Conservation (phyloP, 2,329 filamentous ascomycete species). For the Calonectria ilicicola region DNA sequence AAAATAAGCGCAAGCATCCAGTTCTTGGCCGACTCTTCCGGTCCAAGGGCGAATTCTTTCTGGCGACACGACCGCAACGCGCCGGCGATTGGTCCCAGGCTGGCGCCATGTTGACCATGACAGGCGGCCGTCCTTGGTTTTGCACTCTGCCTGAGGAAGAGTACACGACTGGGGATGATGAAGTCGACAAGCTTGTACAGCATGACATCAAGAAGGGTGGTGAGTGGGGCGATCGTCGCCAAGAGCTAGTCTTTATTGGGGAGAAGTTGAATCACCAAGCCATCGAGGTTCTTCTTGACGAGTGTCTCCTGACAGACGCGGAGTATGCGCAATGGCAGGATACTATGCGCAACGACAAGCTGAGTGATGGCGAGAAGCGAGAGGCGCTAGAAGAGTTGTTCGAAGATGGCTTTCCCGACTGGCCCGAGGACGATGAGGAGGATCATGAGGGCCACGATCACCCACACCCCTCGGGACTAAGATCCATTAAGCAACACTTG, state of each 20-base stretch:
- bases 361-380: constrained; percentile 53
- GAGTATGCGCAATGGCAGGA: constrained; percentile 68
- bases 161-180: constrained; percentile 59
- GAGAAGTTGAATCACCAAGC: constrained; percentile 68
- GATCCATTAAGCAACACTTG: constrained; percentile 38
- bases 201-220: constrained; percentile 65
- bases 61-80: constrained; percentile 67
- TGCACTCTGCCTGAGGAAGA: constrained; percentile 66
- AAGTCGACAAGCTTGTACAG: constrained; percentile 61
- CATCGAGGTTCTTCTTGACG: constrained; percentile 67
- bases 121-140: constrained; percentile 69
- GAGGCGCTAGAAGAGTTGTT: constrained; percentile 63
- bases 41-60: constrained; percentile 72
- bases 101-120: constrained; percentile 72
- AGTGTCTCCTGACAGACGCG: constrained; percentile 69
- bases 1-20: constrained; percentile 66
- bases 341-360: constrained; percentile 59
- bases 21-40: constrained; percentile 68
- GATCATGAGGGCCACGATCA: constrained; percentile 46
- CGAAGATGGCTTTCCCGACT: constrained; percentile 71
- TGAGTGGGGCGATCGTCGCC: constrained; percentile 76
- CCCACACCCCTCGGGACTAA: constrained; percentile 5
- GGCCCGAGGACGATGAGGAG: constrained; percentile 58
- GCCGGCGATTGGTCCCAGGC: constrained; percentile 73
- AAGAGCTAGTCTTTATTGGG: constrained; percentile 81